Percentiles rank a stretch among this genome's conserved stretches.
phyloP scores from a whole-genome alignment of 164 flowering plant genomes.

The Aristolochia contorta region DNA sequence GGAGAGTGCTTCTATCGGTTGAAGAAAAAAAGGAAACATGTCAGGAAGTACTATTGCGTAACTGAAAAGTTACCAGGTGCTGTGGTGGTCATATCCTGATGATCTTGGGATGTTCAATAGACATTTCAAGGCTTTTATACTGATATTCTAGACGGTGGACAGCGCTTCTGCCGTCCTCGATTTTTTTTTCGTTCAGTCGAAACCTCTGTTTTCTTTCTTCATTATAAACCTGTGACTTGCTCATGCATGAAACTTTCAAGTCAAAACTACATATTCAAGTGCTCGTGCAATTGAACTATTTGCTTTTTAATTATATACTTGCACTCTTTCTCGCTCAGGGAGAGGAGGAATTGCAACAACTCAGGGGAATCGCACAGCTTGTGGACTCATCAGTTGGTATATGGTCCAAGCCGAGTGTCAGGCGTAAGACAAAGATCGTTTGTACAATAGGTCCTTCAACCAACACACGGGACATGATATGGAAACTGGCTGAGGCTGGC shows the following conservation, averaged over 20 bases:
- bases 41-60: too few relatives aligned
- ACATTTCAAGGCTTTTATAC: too few relatives aligned
- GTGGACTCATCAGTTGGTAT: slow-evolving; percentile 50
- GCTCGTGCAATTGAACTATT: neutral
- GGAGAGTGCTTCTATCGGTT: too few relatives aligned
- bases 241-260: neutral
- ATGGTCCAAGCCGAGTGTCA: slow-evolving; percentile 67
- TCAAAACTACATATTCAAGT: neutral
- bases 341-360: slow-evolving; percentile 35
- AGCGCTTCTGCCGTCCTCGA: neutral
- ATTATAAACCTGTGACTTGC: neutral
- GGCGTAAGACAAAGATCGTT: slow-evolving; percentile 88
- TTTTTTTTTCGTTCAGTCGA: neutral
- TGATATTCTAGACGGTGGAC: too few relatives aligned
- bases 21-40: too few relatives aligned
- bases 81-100: too few relatives aligned
- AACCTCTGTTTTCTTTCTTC: neutral
- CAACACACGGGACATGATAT: slow-evolving; percentile 83
- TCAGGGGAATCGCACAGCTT: slow-evolving; percentile 29
- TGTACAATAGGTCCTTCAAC: slow-evolving; percentile 97
- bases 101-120: too few relatives aligned
- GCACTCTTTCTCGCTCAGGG: slow-evolving; percentile 21
- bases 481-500: slow-evolving; percentile 97
- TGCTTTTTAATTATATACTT: neutral
- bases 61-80: too few relatives aligned